Conservation (phyloP, 2,329 filamentous ascomycete genomes). For the Colletotrichum sp. region DNA sequence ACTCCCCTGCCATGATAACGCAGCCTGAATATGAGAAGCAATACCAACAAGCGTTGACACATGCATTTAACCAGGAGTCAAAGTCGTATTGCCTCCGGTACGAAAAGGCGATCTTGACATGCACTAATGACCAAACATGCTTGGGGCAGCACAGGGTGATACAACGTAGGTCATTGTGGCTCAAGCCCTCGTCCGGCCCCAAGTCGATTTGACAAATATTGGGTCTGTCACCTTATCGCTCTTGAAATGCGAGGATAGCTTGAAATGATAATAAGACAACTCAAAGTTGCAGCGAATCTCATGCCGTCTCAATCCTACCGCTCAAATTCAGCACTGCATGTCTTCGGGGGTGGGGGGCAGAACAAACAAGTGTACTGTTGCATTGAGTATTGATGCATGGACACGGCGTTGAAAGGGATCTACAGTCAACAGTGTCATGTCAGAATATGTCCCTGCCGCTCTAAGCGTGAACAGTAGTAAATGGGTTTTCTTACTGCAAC, state of each 20-base stretch:
- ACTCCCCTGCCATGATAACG: neutral
- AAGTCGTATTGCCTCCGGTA: fast-evolving
- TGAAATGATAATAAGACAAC: neutral
- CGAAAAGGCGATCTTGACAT: neutral
- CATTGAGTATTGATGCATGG: neutral
- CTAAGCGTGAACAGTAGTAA: neutral
- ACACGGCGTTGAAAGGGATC: neutral
- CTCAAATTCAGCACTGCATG: neutral
- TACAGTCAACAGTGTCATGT: neutral
- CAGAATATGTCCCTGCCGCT: neutral
- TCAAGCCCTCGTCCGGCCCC: neutral
- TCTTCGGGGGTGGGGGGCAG: too few species aligned
- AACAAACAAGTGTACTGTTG: neutral
- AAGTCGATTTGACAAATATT: neutral
- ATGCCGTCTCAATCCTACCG: neutral
- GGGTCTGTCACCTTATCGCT: neutral
- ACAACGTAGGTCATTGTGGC: neutral
- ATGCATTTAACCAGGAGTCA: neutral
- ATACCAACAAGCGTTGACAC: neutral
- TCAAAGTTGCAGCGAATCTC: neutral
- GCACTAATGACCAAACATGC: neutral
- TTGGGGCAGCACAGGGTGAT: neutral
- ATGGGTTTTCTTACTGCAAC: neutral
- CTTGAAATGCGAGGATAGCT: neutral
- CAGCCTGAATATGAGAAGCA: neutral